Evolutionary conservation across 2,329 filamentous ascomycete genomes (phyloP).

Genomic region (Pseudocercospora ulei): DNA sequence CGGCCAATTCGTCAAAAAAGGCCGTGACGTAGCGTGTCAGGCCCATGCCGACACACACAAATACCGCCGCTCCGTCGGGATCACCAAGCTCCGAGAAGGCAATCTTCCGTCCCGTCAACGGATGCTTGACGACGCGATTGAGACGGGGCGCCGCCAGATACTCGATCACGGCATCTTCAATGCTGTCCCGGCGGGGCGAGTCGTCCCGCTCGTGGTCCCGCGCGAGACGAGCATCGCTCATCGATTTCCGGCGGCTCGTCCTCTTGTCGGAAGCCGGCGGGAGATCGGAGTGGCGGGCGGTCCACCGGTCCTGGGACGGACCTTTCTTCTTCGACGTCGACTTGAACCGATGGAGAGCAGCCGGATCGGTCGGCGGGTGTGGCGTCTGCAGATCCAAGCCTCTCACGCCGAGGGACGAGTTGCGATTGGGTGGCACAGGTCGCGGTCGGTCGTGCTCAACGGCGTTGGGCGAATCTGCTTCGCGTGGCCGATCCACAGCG

Average conservation of each 20-base stretch:
- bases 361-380: slow-evolving; percentile 5
- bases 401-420: slow-evolving; percentile 11
- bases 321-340: slow-evolving; percentile 18
- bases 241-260: slow-evolving; percentile 30
- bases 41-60: slow-evolving; percentile 97
- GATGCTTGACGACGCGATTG: slow-evolving; percentile 78
- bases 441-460: slow-evolving; percentile 9
- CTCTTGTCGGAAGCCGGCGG: slow-evolving; percentile 24
- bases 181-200: slow-evolving; percentile 60
- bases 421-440: slow-evolving; percentile 16
- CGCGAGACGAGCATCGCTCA: slow-evolving; percentile 34
- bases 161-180: slow-evolving; percentile 76
- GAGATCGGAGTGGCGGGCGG: slow-evolving; percentile 27
- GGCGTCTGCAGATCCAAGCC: slow-evolving; percentile 15
- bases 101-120: slow-evolving; percentile 75
- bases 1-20: slow-evolving; percentile 91
- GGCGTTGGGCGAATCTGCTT: slow-evolving; percentile 14
- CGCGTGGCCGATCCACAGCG: slow-evolving; percentile 26
- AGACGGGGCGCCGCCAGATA: slow-evolving; percentile 76
- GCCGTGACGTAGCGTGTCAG: slow-evolving; percentile 90
- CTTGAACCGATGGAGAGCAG: background rate
- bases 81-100: slow-evolving; percentile 97
- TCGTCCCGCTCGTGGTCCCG: slow-evolving; percentile 33
- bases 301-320: slow-evolving; percentile 20
- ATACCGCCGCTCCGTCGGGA: slow-evolving; percentile 78